A percentile compares a stretch with the other conserved stretches of the same genome.
phyloP scores from a whole-genome alignment of 2,329 filamentous ascomycete genomes.

The Neonectria magnoliae region DNA sequence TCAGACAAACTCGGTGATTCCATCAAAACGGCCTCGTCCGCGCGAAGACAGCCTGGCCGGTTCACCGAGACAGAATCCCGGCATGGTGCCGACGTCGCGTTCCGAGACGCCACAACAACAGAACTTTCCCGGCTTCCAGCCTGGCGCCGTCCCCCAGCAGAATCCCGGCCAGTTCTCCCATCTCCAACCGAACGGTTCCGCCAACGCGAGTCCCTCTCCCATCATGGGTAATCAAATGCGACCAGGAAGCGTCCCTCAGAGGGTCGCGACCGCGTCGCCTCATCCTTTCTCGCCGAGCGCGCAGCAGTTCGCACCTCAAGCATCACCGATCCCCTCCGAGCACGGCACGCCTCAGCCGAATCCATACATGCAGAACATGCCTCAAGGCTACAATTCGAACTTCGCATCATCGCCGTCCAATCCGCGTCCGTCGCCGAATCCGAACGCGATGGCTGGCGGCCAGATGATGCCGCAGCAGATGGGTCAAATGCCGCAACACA shows the following conservation, averaged over 20 bases:
- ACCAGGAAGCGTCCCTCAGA: constrained; percentile 75
- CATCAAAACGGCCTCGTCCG: constrained; percentile 86
- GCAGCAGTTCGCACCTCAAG: constrained; percentile 76
- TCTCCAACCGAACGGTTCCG: constrained; percentile 80
- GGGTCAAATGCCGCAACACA: constrained; percentile 57
- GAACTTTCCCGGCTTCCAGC: constrained; percentile 76
- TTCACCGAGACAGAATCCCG: constrained; percentile 80
- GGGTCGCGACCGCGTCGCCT: constrained; percentile 91
- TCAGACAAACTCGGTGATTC: constrained; percentile 86
- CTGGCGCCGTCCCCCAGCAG: constrained; percentile 68
- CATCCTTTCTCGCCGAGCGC: constrained; percentile 86
- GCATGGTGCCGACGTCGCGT: constrained; percentile 82
- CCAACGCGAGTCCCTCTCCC: constrained; percentile 90
- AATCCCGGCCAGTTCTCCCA: constrained; percentile 80
- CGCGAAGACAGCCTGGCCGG: constrained; percentile 85
- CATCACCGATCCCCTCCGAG: constrained; percentile 81
- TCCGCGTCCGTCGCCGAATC: constrained; percentile 64
- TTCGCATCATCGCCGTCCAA: constrained; percentile 68
- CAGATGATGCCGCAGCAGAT: constrained; percentile 67
- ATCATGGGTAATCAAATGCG: constrained; percentile 86
- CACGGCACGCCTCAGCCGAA: constrained; percentile 80
- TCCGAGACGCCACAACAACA: constrained; percentile 91
- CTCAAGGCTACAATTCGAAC: constrained; percentile 66
- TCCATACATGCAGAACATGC: constrained; percentile 72
- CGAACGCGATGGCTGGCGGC: constrained; percentile 60